Percentiles rank a stretch among this genome's conserved stretches.
Evolutionary conservation across 176 grass and related monocot species (phyloP).

Genomic region (Neostapfia colusana): DNA sequence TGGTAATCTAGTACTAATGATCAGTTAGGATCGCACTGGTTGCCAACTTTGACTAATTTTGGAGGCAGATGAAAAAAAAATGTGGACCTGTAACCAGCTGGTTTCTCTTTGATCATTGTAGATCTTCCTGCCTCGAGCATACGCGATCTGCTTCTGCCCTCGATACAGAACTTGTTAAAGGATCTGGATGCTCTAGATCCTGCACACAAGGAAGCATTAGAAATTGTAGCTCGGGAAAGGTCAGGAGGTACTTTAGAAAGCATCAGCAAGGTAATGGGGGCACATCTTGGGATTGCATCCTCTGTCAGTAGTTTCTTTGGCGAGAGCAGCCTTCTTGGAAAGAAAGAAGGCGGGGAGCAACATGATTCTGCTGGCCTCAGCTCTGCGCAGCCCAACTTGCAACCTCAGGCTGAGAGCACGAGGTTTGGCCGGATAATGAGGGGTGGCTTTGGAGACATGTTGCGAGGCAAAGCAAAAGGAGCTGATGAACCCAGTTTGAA

Average conservation of each 20-base stretch:
- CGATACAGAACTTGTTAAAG: conserved; percentile 85
- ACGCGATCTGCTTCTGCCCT: conserved; percentile 76
- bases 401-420: conserved; percentile 61
- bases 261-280: conserved; percentile 87
- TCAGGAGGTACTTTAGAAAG: conserved; percentile 75
- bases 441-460: conserved; percentile 84
- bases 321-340: conserved; percentile 62
- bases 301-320: conserved; percentile 89
- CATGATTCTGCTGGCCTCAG: conserved; percentile 16
- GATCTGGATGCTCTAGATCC: conserved; percentile 85
- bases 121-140: conserved; percentile 78
- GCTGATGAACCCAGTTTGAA: conserved; percentile 51
- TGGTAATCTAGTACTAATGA: conserved; percentile 14
- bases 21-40: conserved; percentile 17
- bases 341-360: conserved; percentile 68
- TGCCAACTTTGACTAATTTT: conserved; percentile 5
- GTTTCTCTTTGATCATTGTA: conserved; percentile 35
- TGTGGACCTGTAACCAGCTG: background rate
- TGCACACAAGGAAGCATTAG: conserved; percentile 93
- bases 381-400: conserved; percentile 24
- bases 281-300: conserved; percentile 80
- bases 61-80: background rate
- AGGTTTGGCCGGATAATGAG: conserved; percentile 83
- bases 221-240: conserved; percentile 79
- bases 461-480: conserved; percentile 67